Base-by-base conservation (phyloP, 179 eudicot genomes). In the Actinidia polygama region DNA sequence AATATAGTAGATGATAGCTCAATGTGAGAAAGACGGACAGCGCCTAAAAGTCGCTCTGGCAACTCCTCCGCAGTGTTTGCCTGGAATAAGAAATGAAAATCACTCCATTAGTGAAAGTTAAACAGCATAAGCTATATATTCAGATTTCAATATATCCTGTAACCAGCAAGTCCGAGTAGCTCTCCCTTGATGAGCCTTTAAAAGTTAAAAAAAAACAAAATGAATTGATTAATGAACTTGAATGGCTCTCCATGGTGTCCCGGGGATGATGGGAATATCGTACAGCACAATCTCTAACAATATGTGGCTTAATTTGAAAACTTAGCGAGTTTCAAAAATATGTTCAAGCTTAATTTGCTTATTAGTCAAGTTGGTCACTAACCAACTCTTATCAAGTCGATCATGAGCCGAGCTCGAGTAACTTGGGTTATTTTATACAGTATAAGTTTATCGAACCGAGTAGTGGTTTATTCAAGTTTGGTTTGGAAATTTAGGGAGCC, bases 31-130 rank as follows among this genome's bases (percentile, higher is more conserved):
- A 88, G 94, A 70, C 99, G 96, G 75, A 97, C 94, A 6, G 99
- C 99, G 51, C 99, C 97, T 57, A 97, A 90, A 71, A 97, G 86
- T 79, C 90, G 91, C 92, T 97, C 99, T 71, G 99, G 99, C 84
- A 97, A 87, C 89, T 97, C 99, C 70, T 94, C 97, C 15, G 86
- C 78, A 0, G 91, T 86, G 84, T 95, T 96, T 77, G 92, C 99
- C 99, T 96, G 89, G 18, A 78, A 73, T 50, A 82, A 62, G 68
- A 68, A 75, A 44, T 49, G 30, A 64, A 58, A 75, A 81, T 30
- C 78, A 70, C 55, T 57, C 75, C 76, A 55, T 36, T 54, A 83
- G 66, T 58, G 53, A 21, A 53, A 53, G n/a, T 24, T 15, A 82
- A 67, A 40, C 19, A 14, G 4, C 73, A 23, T 26, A 46, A 72